Evolutionary conservation across 2,329 filamentous ascomycete genomes (phyloP), one percentile per base, ranked within the genome.

Genomic region (Blastomyces percursus): DNA sequence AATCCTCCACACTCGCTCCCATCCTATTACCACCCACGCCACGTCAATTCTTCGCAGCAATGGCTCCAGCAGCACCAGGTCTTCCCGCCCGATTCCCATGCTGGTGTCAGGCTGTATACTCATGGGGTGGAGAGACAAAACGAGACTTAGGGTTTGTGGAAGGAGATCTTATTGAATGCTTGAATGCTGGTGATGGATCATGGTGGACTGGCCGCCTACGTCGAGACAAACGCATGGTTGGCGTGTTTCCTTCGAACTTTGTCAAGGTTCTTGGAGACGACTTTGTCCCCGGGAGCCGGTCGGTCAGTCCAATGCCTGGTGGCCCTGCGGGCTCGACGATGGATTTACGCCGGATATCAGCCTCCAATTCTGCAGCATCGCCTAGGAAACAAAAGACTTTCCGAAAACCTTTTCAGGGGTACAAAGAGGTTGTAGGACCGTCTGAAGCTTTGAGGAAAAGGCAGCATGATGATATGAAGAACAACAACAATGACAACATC

Each of bases 141-240:
- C 86, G 89, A 74, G 94, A 99, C 73, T 82, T 99, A 63, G 94
- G 94, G 19, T 99, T 99, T 76, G 89, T 99, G 69, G 94, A 99
- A 76, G 94, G 94, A 66, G 94, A 99, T 76, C 78, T 99, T 68
- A 99, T 99, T 74, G 94, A 99, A 83, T 96, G 93, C 72, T 82
- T 99, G 61, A 99, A 99, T 74, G 94, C 94, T 24, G 94, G 94
- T 66, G 94, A 99, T 77, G 94, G 94, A 60, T 92, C 90, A 56
- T 99, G 94, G 94, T 99, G 94, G 94, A 96, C 92, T 77, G 94
- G 94, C 57, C 86, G 93, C 66, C 78, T 99, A 72, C 90, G 87
- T 72, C 86, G 94, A 69, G 94, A 99, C 77, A 88, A 89, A 74
- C 86, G 92, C 71, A 91, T 93, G 71, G 87, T 96, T 70, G 94